These are phyloP conservation scores for Thinopyrum elongatum DNA, from an alignment of 176 grass and related monocot species.

Conservation along the genomic window DNA sequence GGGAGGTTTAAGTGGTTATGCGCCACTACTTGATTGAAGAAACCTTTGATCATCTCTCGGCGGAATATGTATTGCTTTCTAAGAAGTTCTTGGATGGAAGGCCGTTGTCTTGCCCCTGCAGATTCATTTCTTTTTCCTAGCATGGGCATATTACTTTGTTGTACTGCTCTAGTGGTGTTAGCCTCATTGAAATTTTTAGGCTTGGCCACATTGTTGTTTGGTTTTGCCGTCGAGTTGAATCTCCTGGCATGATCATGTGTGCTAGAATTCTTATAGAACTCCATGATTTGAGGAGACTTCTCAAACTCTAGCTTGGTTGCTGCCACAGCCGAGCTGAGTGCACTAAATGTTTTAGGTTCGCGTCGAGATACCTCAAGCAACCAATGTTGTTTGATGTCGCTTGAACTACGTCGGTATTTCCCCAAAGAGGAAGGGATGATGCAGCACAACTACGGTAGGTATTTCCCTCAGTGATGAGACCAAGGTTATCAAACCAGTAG, in stretches of 20 bases:
- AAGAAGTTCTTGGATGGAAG: neutral
- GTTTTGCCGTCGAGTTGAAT: neutral
- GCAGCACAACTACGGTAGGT: no score
- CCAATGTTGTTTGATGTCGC: no score
- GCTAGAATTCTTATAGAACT: neutral
- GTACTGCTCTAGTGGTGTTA: neutral
- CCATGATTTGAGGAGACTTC: slow-evolving; percentile 3
- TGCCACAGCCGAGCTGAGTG: neutral
- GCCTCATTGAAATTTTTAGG: neutral
- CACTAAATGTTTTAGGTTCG: neutral
- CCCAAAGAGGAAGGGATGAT: no score
- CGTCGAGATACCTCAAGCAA: neutral
- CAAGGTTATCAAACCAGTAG: no score
- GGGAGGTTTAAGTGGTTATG: neutral
- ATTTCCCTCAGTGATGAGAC: no score
- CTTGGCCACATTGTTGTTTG: neutral
- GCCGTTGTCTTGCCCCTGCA: neutral
- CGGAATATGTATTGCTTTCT: neutral
- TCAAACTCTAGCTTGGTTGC: neutral
- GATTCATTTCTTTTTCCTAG: neutral
- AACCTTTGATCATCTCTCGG: neutral
- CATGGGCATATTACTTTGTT: neutral
- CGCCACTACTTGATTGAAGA: neutral
- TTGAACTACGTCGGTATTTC: no score
- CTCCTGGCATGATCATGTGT: neutral